Conservation (phyloP, 495 filamentous ascomycete species). For the Lindgomyces ingoldianus region DNA sequence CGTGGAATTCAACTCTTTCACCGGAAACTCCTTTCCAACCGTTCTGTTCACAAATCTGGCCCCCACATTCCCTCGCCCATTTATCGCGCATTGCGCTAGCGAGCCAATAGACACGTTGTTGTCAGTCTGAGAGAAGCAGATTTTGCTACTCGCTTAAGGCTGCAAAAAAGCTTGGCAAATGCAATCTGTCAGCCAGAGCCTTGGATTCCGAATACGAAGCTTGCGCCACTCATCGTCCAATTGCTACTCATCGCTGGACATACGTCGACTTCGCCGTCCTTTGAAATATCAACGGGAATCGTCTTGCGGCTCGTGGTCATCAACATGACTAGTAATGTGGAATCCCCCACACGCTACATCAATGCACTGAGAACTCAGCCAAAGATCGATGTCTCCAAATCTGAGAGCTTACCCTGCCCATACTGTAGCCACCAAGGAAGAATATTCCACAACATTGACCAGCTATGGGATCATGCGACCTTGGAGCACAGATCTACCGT, state of each 20-base stretch:
- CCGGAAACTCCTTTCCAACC: too few relatives aligned
- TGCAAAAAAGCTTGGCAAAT: too few relatives aligned
- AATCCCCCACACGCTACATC: conserved; percentile 15
- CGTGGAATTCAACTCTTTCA: too few relatives aligned
- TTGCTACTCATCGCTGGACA: conserved; percentile 5
- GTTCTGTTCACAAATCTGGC: too few relatives aligned
- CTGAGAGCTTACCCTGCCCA: conserved; percentile 17
- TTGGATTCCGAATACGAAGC: too few relatives aligned
- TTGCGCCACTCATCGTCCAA: too few relatives aligned
- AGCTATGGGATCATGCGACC: conserved; percentile 27
- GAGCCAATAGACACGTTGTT: too few relatives aligned
- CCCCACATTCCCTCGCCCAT: too few relatives aligned
- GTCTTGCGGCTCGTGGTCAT: neutral
- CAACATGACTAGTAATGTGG: conserved; percentile 17
- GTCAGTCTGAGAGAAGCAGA: too few relatives aligned
- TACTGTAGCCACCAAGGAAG: conserved; percentile 24
- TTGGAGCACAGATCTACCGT: conserved; percentile 24
- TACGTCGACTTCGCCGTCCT: conserved; percentile 8
- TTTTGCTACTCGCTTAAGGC: too few relatives aligned
- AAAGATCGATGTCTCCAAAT: conserved; percentile 17
- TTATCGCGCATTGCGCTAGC: too few relatives aligned
- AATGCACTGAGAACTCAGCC: conserved; percentile 25
- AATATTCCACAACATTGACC: conserved; percentile 31
- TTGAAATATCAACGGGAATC: neutral
- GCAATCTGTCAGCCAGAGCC: too few relatives aligned